Base-by-base conservation (phyloP, 2,329 filamentous ascomycete genomes). In the Verticillium isaacii region DNA sequence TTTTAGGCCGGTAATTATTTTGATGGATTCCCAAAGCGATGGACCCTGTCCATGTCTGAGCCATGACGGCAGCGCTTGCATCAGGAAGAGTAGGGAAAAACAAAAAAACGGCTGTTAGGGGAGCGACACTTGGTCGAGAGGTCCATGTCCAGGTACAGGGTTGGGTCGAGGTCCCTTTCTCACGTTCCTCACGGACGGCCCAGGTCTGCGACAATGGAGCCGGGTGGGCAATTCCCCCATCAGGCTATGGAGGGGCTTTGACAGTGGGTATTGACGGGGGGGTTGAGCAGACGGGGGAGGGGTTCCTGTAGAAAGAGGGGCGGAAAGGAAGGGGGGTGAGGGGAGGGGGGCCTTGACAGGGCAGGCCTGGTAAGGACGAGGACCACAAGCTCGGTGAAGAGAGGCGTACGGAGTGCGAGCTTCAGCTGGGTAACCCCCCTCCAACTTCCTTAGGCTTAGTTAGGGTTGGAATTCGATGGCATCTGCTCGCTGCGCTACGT, bases 31-130 rank as follows among this genome's bases (percentile, higher is more conserved):
- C 23, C 23, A 32, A 23, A 58, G 32, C 19, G 56, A 57, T 37
- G 37, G 56, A 64, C 64, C 64, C 61, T 64, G 64, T 57, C 63
- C 59, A 61, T 64, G 64, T 65, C 64, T 64, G 64, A 64, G 64
- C 64, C 62, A 65, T 65, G 63, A 65, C 64, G 63, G 64, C 64
- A 65, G 64, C 60, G 63, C 64, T 64, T 63, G 64, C 61, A 58
- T 63, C 62, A 34, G 52, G 50, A 58, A 50, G 45, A 23, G 45
- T 23, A 50, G 45, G 45, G 23, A 29, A 50, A 23, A 50, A 23
- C 1, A 50, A 50, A 50, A 50, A 50, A 50, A 23, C 45, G 45
- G 45, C 19, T 59, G 64, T 65, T 61, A 61, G 61, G 56, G 57
- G 39, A 6, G 25, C 37, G 57, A 32, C 19, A 34, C 32, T 59